A percentile compares a stretch with the other conserved stretches of the same genome.
phyloP scores from a whole-genome alignment of 2,329 filamentous ascomycete species.

The Sporothrix phasma region DNA sequence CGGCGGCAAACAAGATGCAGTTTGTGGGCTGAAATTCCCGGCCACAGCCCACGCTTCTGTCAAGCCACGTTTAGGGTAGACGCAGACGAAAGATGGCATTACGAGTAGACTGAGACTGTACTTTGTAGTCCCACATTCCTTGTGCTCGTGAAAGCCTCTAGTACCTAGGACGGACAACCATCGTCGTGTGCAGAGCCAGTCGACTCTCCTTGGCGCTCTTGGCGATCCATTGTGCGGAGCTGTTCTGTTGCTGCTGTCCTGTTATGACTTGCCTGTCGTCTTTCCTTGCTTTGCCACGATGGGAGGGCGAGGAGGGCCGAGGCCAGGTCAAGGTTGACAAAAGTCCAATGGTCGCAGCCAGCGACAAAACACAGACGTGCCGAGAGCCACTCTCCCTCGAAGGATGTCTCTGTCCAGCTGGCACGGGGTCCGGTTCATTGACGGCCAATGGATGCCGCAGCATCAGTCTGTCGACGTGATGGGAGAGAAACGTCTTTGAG shows the following conservation, averaged over 20 bases:
- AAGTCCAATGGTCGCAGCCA: not conserved
- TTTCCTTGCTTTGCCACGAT: slow-evolving; percentile 6
- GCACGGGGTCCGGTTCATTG: not conserved
- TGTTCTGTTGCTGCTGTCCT: too few species aligned
- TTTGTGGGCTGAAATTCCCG: too few species aligned
- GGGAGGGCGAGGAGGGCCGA: not conserved
- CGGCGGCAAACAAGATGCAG: not conserved
- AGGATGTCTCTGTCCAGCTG: not conserved
- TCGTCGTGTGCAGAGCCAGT: not conserved
- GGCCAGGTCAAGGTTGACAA: not conserved
- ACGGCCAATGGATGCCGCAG: not conserved
- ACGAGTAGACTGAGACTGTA: too few species aligned
- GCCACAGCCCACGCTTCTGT: too few species aligned
- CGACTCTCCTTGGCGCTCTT: not conserved
- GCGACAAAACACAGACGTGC: not conserved
- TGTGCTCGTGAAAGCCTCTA: not conserved
- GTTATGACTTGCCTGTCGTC: too few species aligned
- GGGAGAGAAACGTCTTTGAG: too few species aligned
- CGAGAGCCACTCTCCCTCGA: not conserved
- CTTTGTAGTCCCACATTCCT: not conserved
- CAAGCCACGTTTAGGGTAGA: too few species aligned
- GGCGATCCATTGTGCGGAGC: not conserved
- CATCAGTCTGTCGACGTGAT: not conserved
- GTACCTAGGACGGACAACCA: too few species aligned
- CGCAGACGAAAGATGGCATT: too few species aligned